Evolutionary conservation across 768 basidiomycete genomes (phyloP).

Genomic region (Suillus spraguei): DNA sequence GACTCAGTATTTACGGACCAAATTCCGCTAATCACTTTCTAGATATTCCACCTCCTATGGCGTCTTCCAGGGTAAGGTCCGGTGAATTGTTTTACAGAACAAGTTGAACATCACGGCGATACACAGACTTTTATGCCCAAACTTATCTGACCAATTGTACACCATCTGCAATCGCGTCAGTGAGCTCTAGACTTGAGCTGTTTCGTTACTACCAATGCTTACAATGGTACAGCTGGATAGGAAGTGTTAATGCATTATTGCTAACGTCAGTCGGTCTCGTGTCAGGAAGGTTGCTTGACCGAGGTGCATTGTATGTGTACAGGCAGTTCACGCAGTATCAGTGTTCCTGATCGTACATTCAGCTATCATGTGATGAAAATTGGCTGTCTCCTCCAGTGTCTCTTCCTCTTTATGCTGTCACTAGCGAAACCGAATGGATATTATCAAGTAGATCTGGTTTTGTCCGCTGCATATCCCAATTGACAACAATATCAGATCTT

Average conservation of each 20-base stretch:
- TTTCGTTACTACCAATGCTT: not conserved
- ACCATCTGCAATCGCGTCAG: constrained; percentile 40
- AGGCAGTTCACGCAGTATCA: not conserved
- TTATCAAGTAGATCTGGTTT: constrained; percentile 33
- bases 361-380: constrained; percentile 47
- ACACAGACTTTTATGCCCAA: constrained; percentile 40
- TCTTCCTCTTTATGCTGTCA: constrained; percentile 49
- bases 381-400: constrained; percentile 45
- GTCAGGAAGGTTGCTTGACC: constrained; percentile 53
- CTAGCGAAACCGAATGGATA: constrained; percentile 38
- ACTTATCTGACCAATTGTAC: constrained; percentile 38
- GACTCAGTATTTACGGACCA: not conserved
- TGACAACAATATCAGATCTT: constrained; percentile 34
- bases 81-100: not conserved
- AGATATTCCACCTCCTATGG: constrained; percentile 43
- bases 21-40: not conserved
- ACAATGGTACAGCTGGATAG: constrained; percentile 40
- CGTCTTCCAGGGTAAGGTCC: constrained; percentile 40
- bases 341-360: not conserved
- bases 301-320: constrained; percentile 49
- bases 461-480: not conserved
- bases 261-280: constrained; percentile 46
- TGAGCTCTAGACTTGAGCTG: not conserved
- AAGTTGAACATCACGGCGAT: not conserved
- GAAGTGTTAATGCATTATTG: constrained; percentile 49